Evolutionary conservation across 2,329 filamentous ascomycete species (phyloP).

Genomic region (Raffaelea ambrosiae): DNA sequence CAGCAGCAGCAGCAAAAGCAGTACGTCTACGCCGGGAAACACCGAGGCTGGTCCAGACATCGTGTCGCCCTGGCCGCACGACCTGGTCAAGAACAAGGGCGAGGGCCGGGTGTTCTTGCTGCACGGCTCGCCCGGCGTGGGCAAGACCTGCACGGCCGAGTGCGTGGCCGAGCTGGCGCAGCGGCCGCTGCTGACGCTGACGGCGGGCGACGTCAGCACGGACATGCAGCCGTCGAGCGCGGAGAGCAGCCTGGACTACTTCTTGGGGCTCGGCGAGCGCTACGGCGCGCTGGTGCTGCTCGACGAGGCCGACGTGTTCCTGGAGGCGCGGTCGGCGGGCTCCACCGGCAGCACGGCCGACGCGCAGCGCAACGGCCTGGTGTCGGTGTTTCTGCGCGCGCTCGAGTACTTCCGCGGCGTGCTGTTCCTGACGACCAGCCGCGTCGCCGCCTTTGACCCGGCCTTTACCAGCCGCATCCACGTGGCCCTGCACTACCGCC

Average conservation of each 20-base stretch:
- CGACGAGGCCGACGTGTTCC: slow-evolving; percentile 53
- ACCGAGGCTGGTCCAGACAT: too few species aligned
- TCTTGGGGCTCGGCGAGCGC: slow-evolving; percentile 38
- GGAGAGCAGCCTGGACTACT: slow-evolving; percentile 37
- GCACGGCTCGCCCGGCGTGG: slow-evolving; percentile 24
- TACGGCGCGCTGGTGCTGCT: slow-evolving; percentile 45
- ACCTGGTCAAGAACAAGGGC: slow-evolving; percentile 40
- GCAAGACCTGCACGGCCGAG: slow-evolving; percentile 48
- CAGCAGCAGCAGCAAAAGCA: slow-evolving; percentile 7
- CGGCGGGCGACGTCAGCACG: slow-evolving; percentile 38
- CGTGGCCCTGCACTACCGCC: slow-evolving; percentile 37
- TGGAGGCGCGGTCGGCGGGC: slow-evolving; percentile 47
- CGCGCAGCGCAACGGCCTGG: slow-evolving; percentile 37
- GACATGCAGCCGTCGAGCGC: slow-evolving; percentile 23
- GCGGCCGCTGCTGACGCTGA: slow-evolving; percentile 42
- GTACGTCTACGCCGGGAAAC: too few species aligned
- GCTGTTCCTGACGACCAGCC: slow-evolving; percentile 42
- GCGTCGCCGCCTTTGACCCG: slow-evolving; percentile 36
- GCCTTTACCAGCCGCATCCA: slow-evolving; percentile 43
- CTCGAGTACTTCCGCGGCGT: slow-evolving; percentile 43
- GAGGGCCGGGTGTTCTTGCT: slow-evolving; percentile 16
- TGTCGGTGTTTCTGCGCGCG: slow-evolving; percentile 39
- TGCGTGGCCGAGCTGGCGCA: slow-evolving; percentile 42
- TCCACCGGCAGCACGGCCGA: slow-evolving; percentile 23
- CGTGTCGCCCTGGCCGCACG: background rate